Base-by-base conservation (phyloP, 495 filamentous ascomycete species). In the Penicillium paradoxum region DNA sequence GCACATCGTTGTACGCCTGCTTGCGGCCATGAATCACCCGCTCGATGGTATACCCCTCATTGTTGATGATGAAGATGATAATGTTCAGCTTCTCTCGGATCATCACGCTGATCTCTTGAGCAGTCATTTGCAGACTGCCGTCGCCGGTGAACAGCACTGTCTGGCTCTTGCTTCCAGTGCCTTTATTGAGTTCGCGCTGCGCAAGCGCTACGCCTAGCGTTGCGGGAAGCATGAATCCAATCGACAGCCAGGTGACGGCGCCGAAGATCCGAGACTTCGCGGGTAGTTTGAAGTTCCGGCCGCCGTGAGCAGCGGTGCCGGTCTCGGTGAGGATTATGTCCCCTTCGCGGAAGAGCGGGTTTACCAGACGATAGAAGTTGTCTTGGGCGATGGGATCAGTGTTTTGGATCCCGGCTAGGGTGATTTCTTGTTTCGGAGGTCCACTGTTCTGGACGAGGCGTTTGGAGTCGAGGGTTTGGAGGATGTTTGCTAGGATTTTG, bases 101-200 rank as follows among this genome's bases (percentile, higher is more conserved):
- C 73, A 92, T 89, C 15, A 87, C 88, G 58, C 81, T 82, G 47
- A 95, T 73, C 60, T 90, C 88, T 64, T 93, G 89, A 3, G 75
- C 83, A 0, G 87, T 90, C 45, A 92, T 76, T 61, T 95, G 88
- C 55, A 93, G 76, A 55, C 81, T 85, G 17, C 89, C 89, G 56
- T 95, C 89, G 32, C 89, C 89, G n/a, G 85, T 87, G 62, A 92
- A 85, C 46, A 95, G 71, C 45, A 92, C 79, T 0, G 71, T 71
- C 14, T 77, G 69, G 32, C 60, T 58, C 10, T 50, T 51, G 15
- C 37, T 19, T 14, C 36, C 48, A 34, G 38, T 57, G 44, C 60
- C 57, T 22, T 61, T 39, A 33, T 67, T 60, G 10, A 43, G 39
- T 30, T 76, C 69, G 14, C 68, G 60, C 19, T 72, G 66, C n/a